Percentiles rank a stretch among this genome's conserved stretches.
phyloP scores from a whole-genome alignment of 2,329 filamentous ascomycete genomes.

The Xylaria sp. region DNA sequence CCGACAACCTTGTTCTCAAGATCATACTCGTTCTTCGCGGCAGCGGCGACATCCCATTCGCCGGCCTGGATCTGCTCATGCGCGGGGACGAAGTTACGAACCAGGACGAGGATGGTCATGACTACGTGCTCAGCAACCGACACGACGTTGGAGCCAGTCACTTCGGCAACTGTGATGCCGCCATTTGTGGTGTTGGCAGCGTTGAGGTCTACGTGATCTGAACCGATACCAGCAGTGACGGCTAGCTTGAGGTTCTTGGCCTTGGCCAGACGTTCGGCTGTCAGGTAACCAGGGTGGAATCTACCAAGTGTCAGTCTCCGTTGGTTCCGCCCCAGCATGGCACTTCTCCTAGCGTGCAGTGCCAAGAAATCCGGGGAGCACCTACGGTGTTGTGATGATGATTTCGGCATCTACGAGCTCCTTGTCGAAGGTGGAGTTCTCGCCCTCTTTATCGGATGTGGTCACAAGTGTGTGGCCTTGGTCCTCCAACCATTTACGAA shows the following conservation, averaged over 20 bases:
- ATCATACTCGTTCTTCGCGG: conserved; percentile 98
- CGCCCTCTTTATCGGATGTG: conserved; percentile 96
- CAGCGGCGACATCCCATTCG: conserved; percentile 94
- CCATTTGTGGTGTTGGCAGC: conserved; percentile 98
- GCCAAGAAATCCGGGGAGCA: conserved; percentile 41
- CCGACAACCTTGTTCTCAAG: conserved; percentile 97
- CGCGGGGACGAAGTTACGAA: conserved; percentile 98
- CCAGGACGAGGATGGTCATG: conserved; percentile 96
- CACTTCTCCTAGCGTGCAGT: conserved; percentile 13
- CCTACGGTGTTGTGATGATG: conserved; percentile 97
- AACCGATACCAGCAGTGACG: conserved; percentile 96
- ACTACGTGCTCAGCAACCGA: conserved; percentile 98
- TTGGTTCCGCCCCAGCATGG: conserved; percentile 4
- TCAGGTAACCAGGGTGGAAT: conserved; percentile 99
- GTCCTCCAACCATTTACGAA: conserved; percentile 97
- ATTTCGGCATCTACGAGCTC: conserved; percentile 96
- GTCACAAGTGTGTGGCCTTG: conserved; percentile 96
- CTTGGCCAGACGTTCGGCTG: conserved; percentile 92
- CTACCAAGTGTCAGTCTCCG: conserved; percentile 56
- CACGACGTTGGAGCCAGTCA: conserved; percentile 97
- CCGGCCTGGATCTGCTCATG: conserved; percentile 91
- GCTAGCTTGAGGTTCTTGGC: conserved; percentile 99
- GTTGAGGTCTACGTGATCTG: conserved; percentile 97
- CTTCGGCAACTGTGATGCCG: conserved; percentile 95
- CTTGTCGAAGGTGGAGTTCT: conserved; percentile 91